Conservation (phyloP, 176 grass and related monocot genomes). For the Zoysia japonica region DNA sequence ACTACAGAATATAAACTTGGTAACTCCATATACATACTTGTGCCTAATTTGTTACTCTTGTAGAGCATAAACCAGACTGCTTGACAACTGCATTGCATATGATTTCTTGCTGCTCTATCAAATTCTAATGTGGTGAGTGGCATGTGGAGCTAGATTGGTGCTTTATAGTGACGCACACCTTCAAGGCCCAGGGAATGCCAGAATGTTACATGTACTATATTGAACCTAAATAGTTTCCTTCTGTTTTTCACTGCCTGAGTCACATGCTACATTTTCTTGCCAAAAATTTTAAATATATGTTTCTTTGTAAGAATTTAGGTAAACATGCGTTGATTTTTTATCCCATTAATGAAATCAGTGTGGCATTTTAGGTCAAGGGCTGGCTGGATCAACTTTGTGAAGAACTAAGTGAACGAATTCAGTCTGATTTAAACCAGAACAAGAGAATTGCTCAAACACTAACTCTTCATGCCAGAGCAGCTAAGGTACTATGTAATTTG, state of each 20-base stretch:
- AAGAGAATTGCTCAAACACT: slow-evolving; percentile 79
- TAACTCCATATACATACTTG: not conserved
- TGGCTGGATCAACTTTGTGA: slow-evolving; percentile 94
- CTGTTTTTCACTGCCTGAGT: not conserved
- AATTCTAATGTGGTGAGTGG: slow-evolving; percentile 17
- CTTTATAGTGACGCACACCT: not conserved
- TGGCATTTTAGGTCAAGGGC: slow-evolving; percentile 57
- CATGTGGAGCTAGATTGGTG: slow-evolving; percentile 5
- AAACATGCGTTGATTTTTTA: not conserved
- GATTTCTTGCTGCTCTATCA: not conserved
- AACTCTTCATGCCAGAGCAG: slow-evolving; percentile 76
- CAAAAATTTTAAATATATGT: not conserved
- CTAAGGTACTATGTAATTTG: slow-evolving; percentile 53
- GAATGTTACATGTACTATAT: not conserved
- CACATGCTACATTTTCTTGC: not conserved
- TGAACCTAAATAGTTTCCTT: not conserved
- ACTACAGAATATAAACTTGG: not conserved
- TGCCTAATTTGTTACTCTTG: slow-evolving; percentile 4
- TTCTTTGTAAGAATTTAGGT: slow-evolving; percentile 10
- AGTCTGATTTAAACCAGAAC: slow-evolving; percentile 87
- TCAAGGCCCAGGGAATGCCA: not conserved
- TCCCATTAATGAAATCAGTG: slow-evolving; percentile 5
- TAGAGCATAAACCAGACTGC: slow-evolving; percentile 12
- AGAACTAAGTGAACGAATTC: slow-evolving; percentile 84
- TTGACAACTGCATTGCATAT: not conserved